Evolutionary conservation across 441 rosid genomes (phyloP), one percentile per base, ranked within the genome.

Genomic region (Populus hybrid): DNA sequence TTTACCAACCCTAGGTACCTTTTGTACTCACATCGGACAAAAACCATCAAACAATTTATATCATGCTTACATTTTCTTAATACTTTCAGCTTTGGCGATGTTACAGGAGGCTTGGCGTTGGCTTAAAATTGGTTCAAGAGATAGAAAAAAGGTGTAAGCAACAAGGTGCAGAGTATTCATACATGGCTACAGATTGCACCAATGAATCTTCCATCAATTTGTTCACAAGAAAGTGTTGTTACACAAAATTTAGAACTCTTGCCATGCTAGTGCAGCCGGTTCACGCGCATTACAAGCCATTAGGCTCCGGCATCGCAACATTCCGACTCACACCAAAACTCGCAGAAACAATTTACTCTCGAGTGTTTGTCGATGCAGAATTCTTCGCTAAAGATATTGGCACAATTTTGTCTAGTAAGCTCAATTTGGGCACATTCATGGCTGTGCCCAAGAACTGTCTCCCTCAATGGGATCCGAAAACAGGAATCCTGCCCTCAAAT

Each of bases 161-260:
- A 72, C 79, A 85, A 26, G 94, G 93, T 0, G 95, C 88, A 35
- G 89, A 85, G 59, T 91, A 89, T 69, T 83, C 86, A 11, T 91
- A 90, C 84, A 93, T 90, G 91, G 92, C 97, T 32, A 91, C 95
- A 5, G 91, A 90, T 2, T 84, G 89, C 83, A 83, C 78, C 80
- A 93, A 93, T 74, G 78, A 86, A 72, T 75, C 93, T 63, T 93
- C 95, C 73, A 81, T 93, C 82, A 87, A 89, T 73, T 79, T 93
- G 53, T 93, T 93, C 83, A 91, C 90, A 38, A 75, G 80, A 69
- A 93, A 86, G 77, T 87, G 84, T 36, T 77, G 77, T 0, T 93
- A 90, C 80, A 71, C 73, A 42, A 91, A 90, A 65, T 90, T 89
- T 61, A 87, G 90, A 1, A 85, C 90, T 40, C 94, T 87, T 0